Base-by-base conservation (phyloP, 805 yeast genomes). In the Saturnispora hagleri region DNA sequence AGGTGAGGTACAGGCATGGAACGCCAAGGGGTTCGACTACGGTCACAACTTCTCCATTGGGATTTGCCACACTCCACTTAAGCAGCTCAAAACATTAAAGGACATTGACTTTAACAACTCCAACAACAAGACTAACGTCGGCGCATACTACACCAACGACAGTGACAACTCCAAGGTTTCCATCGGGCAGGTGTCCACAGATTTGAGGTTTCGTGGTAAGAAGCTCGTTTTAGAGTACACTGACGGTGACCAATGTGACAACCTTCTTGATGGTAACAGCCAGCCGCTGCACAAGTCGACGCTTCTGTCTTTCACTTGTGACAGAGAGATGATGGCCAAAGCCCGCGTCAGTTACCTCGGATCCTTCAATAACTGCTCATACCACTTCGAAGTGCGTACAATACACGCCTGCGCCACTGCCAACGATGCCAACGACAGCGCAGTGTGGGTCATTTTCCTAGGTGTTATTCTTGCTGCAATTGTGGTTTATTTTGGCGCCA, bases 321-420 rank as follows among this genome's bases (percentile, higher is more conserved):
- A 88, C 65, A 74, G 86, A 54, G 91, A 85, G 48, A 78, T 85
- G 61, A 66, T 77, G 62, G 68, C 78, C 5, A 78, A 78, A 54
- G 93, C 90, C 0, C 72, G 79, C 35, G 71, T 88, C 0, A 75
- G 86, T 17, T 88, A 75, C 63, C 75, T 89, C 33, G 93, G 93
- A 1, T 80, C 80, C 6, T 61, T 79, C 42, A 78, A 87, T 63
- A 86, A 89, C 55, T 89, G 97, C 67, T 80, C 84, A 36, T 89
- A 86, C 65, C 78, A 84, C 61, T 89, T 89, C 64, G 96, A 89
- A 62, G 89, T 88, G 33, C 70, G 89, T 57, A 86, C 95, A 3
- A 81, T 86, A 43, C 85, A 83, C 67, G 96, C 95, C 0, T 89
- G 97, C 66, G 87, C 95, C 0, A 84, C 89, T 1, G 80, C 86